Conservation (phyloP, 2,329 filamentous ascomycete genomes). For the Trichothecium sympodiale region DNA sequence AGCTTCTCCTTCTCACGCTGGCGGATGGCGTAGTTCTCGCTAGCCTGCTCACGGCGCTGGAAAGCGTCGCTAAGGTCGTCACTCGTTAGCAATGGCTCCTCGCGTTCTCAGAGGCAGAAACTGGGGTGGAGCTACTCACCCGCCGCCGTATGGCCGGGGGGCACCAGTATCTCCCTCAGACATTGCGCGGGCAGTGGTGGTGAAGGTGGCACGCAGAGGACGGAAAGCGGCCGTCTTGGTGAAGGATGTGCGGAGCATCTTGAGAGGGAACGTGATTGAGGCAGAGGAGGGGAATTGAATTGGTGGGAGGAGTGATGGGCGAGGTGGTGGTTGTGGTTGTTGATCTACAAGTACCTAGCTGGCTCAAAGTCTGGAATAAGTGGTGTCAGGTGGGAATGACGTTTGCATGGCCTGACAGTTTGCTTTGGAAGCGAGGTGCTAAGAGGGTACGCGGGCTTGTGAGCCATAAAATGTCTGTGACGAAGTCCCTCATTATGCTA, state of each 20-base stretch:
- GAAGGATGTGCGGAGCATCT: slow-evolving; percentile 59
- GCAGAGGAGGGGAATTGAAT: neutral
- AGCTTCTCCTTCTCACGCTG: slow-evolving; percentile 90
- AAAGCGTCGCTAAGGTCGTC: slow-evolving; percentile 63
- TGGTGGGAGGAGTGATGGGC: slow-evolving; percentile 5
- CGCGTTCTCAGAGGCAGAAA: neutral
- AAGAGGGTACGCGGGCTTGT: neutral
- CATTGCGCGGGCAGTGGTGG: slow-evolving; percentile 53
- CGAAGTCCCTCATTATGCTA: neutral
- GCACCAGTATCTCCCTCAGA: slow-evolving; percentile 59
- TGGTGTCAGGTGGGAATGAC: slow-evolving; percentile 4
- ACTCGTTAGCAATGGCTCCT: no score
- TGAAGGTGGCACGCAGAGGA: slow-evolving; percentile 48
- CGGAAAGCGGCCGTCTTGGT: slow-evolving; percentile 42
- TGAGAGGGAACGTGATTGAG: slow-evolving; percentile 11
- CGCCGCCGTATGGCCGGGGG: slow-evolving; percentile 38
- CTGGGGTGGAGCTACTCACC: slow-evolving; percentile 28
- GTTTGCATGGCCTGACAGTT: slow-evolving; percentile 1
- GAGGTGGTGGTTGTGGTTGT: slow-evolving; percentile 2
- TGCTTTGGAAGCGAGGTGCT: neutral
- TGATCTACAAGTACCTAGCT: slow-evolving; percentile 1
- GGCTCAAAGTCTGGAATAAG: no score
- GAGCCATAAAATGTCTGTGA: neutral
- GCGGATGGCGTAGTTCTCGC: slow-evolving; percentile 75
- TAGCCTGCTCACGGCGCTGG: slow-evolving; percentile 80